Evolutionary conservation across 2,329 filamentous ascomycete species (phyloP), one percentile per base, ranked within the genome.

Genomic region (Fusarium cyanostomum): DNA sequence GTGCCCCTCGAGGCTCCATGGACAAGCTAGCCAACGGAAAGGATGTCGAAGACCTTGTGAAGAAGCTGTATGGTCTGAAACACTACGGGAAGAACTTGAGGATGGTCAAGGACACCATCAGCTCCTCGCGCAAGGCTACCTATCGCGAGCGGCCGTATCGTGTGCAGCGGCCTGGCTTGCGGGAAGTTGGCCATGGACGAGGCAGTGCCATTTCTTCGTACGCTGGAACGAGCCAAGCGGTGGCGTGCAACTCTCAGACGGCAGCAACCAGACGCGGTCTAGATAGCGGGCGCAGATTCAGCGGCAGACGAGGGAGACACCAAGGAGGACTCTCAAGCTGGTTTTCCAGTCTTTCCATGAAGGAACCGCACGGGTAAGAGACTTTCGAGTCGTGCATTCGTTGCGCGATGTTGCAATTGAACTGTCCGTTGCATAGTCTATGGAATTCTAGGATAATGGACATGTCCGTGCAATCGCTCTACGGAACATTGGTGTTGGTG

Each of bases 81-180:
- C 64, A 67, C 24, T 64, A 53, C 11, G 64, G 64, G 0, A 35
- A 50, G 2, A 38, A 46, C 6, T 31, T 67, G n/a, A 55, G 43
- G 18, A 44, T 12, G 1, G 7, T 67, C 12, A 50, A 52, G 10
- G 46, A 38, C 7, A 42, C n/a, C 1, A 62, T 65, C 7, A 28
- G 33, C 0, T 10, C 44, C 9, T 53, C 42, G 6, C 45, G 55
- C 5, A 49, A 34, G 5, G 30, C 48, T 2, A 27, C 15, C 0
- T 5, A 15, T 18, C 52, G 24, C 1, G 33, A 55, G 11, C 43
- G 33, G 6, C 13, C 59, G 13, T 34, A 21, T 35, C 37, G 21
- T 1, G 33, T 30, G 15, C 7, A 2, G 6, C 43, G 24, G 15
- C 45, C 34, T 13, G 10, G n/a, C 11, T 15, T 15, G 11, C 10